Evolutionary conservation across 2,329 filamentous ascomycete species (phyloP).

Genomic region (Fusarium stilboides): DNA sequence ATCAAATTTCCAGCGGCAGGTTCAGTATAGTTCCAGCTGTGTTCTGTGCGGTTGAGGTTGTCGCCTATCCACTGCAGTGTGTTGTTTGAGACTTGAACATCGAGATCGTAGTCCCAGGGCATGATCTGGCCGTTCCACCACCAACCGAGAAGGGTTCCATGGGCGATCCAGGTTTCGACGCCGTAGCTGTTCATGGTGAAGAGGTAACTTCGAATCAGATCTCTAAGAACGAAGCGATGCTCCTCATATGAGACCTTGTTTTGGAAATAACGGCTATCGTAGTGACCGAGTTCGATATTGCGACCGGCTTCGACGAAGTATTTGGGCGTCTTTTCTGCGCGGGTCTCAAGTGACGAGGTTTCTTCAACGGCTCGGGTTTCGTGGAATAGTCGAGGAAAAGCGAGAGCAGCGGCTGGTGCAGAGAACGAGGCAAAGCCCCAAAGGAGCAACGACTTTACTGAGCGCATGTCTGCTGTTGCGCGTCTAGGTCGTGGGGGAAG

Average conservation of each 20-base stretch:
- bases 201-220: slow-evolving; percentile 83
- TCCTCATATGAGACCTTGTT: slow-evolving; percentile 75
- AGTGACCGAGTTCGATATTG: slow-evolving; percentile 76
- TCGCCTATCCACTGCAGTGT: slow-evolving; percentile 77
- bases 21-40: slow-evolving; percentile 67
- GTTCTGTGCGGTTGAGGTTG: slow-evolving; percentile 77
- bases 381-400: slow-evolving; percentile 29
- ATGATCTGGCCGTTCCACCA: slow-evolving; percentile 88
- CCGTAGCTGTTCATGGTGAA: slow-evolving; percentile 74
- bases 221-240: slow-evolving; percentile 74
- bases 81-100: slow-evolving; percentile 80
- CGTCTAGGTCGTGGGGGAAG: background rate
- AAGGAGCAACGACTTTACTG: slow-evolving; percentile 45
- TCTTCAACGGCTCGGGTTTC: slow-evolving; percentile 2
- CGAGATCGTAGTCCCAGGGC: slow-evolving; percentile 89
- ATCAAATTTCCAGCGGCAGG: slow-evolving; percentile 58
- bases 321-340: slow-evolving; percentile 58
- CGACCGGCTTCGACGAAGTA: slow-evolving; percentile 78
- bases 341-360: slow-evolving; percentile 13
- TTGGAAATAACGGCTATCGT: slow-evolving; percentile 80
- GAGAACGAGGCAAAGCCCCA: slow-evolving; percentile 47
- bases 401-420: slow-evolving; percentile 35
- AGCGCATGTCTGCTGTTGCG: slow-evolving; percentile 38
- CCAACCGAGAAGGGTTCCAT: slow-evolving; percentile 88
- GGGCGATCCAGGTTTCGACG: slow-evolving; percentile 88